Evolutionary conservation across 164 flowering plant species (phyloP).

Genomic region (Vitis vinifera): DNA sequence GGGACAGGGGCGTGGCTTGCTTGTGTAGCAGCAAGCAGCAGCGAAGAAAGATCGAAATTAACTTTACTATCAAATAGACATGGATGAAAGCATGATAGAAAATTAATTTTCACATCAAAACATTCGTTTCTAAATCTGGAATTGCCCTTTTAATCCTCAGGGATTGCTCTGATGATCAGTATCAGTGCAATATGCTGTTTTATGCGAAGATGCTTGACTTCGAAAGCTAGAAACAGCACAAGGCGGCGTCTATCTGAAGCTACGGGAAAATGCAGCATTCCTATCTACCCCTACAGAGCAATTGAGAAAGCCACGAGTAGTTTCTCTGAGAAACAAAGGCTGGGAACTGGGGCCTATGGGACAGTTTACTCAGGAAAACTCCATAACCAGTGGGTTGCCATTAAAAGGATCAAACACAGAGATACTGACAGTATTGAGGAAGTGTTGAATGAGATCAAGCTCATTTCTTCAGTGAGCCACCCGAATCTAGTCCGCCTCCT

Average conservation of each 20-base stretch:
- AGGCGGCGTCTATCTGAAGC: constrained; percentile 46
- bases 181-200: constrained; percentile 28
- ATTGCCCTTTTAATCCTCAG: constrained; percentile 23
- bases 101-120: too few relatives aligned
- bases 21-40: too few relatives aligned
- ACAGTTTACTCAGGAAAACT: constrained; percentile 85
- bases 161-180: constrained; percentile 38
- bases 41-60: too few relatives aligned
- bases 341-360: constrained; percentile 88
- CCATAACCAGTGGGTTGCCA: constrained; percentile 66
- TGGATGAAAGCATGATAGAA: too few relatives aligned
- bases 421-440: constrained; percentile 64
- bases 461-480: constrained; percentile 77
- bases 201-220: constrained; percentile 20
- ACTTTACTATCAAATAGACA: too few relatives aligned
- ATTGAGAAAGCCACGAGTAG: constrained; percentile 71
- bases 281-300: constrained; percentile 67
- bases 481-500: constrained; percentile 79
- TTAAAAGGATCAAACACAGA: constrained; percentile 65
- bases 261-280: constrained; percentile 43
- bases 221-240: constrained; percentile 19
- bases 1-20: too few relatives aligned
- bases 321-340: constrained; percentile 62
- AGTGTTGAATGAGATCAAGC: constrained; percentile 82
- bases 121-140: background rate